These are phyloP conservation scores for carrot (Daucus carota) DNA, from an alignment of 129 eudicot genomes.

Conservation along the genomic window DNA sequence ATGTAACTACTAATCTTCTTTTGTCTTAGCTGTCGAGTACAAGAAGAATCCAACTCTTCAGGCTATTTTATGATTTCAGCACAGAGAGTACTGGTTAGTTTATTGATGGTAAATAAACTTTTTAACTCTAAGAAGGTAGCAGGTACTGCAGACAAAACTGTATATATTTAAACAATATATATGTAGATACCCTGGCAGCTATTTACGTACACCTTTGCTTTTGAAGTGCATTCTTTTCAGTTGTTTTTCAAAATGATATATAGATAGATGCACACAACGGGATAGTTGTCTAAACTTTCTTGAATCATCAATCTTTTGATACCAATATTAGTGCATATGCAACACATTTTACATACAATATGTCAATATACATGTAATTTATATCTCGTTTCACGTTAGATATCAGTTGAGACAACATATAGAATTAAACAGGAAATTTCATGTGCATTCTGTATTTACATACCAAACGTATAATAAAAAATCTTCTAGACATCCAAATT, in stretches of 20 bases:
- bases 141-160: not conserved
- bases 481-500: not conserved
- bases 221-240: not conserved
- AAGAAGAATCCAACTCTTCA: constrained; percentile 28
- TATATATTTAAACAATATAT: constrained; percentile 1
- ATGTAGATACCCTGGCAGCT: not conserved
- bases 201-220: not conserved
- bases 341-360: not conserved
- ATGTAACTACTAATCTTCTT: constrained; percentile 24
- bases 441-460: not conserved
- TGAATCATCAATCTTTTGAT: not conserved
- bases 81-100: not conserved
- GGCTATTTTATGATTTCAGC: constrained; percentile 18
- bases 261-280: not conserved
- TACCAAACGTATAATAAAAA: not conserved
- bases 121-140: not conserved
- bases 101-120: not conserved
- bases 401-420: not conserved
- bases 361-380: not conserved
- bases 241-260: not conserved
- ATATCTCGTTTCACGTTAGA: not conserved
- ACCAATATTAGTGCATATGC: not conserved
- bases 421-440: not conserved
- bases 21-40: constrained; percentile 23
- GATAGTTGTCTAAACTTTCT: not conserved